Evolutionary conservation across 1,284 basidiomycete genomes (phyloP).

Genomic region (Microbotryomycetes sp.): DNA sequence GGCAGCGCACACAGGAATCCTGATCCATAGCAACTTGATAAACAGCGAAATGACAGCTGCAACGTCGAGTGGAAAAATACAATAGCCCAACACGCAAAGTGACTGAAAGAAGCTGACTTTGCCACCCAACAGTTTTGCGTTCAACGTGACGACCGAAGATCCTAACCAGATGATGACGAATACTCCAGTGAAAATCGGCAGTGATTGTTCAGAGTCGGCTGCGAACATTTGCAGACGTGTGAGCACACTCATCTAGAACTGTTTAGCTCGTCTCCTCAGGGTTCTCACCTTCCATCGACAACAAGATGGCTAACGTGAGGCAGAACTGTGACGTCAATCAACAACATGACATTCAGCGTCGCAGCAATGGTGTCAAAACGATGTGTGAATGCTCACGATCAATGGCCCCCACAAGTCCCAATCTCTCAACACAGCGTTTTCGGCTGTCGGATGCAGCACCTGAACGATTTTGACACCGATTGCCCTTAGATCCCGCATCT

Average conservation of each 20-base stretch:
- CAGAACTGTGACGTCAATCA: constrained; percentile 52
- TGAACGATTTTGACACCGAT: constrained; percentile 88
- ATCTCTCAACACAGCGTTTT: constrained; percentile 63
- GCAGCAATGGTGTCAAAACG: not conserved
- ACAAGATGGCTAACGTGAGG: constrained; percentile 72
- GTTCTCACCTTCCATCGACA: constrained; percentile 71
- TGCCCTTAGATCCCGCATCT: constrained; percentile 71
- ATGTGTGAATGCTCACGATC: constrained; percentile 44
- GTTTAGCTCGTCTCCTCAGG: not conserved
- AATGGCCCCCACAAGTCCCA: constrained; percentile 97
- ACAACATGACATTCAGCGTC: not conserved
- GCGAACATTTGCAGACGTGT: not conserved
- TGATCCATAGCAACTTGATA: constrained; percentile 73
- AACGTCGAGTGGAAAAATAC: constrained; percentile 79
- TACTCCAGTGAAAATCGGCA: constrained; percentile 85
- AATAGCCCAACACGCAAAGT: constrained; percentile 82
- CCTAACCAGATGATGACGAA: constrained; percentile 83
- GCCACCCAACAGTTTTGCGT: constrained; percentile 91
- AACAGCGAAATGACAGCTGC: constrained; percentile 82
- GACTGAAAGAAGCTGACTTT: constrained; percentile 97
- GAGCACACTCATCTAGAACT: not conserved
- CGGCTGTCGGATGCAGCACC: constrained; percentile 76
- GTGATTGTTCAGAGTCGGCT: constrained; percentile 75
- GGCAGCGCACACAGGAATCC: constrained; percentile 71
- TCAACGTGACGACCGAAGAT: constrained; percentile 79